Conservation (phyloP, 2,329 filamentous ascomycete species). For the Aspergillus fumigatiaffinis region DNA sequence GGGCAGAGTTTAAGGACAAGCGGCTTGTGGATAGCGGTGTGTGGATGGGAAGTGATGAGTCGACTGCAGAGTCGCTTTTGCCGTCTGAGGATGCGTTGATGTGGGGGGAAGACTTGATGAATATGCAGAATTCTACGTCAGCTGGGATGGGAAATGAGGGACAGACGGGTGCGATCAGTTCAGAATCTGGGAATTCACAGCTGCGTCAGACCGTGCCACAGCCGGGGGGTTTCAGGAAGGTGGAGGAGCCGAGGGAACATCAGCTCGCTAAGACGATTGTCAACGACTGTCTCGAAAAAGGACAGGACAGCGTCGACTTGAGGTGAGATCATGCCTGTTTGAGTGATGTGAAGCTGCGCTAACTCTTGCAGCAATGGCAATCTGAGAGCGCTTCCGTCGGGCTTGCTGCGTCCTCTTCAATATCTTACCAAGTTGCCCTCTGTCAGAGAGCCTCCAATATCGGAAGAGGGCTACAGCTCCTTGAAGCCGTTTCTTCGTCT, state of each 20-base stretch:
- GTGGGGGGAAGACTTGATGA: constrained; percentile 38
- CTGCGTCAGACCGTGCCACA: constrained; percentile 8
- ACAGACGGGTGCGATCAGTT: not conserved
- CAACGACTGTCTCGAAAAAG: constrained; percentile 41
- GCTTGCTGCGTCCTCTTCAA: constrained; percentile 34
- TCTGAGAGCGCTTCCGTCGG: constrained; percentile 27
- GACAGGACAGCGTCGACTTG: constrained; percentile 43
- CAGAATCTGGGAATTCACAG: too few relatives aligned
- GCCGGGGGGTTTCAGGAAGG: constrained; percentile 16
- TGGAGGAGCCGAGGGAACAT: constrained; percentile 34
- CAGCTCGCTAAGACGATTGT: constrained; percentile 35
- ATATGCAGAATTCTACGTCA: constrained; percentile 15
- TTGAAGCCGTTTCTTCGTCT: constrained; percentile 42
- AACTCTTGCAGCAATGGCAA: constrained; percentile 26
- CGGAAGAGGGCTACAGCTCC: constrained; percentile 36
- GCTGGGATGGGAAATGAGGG: not conserved
- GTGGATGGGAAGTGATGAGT: constrained; percentile 47
- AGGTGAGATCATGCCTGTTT: constrained; percentile 32
- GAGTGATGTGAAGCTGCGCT: not conserved
- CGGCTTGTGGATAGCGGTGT: constrained; percentile 45
- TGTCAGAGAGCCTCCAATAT: constrained; percentile 29
- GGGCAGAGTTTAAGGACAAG: constrained; percentile 42
- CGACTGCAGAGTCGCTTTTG: constrained; percentile 30
- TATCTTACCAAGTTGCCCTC: constrained; percentile 40
- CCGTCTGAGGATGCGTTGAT: constrained; percentile 32